phyloP scores from a whole-genome alignment of 2,329 filamentous ascomycete species.

The Diaporthe nobilis region DNA sequence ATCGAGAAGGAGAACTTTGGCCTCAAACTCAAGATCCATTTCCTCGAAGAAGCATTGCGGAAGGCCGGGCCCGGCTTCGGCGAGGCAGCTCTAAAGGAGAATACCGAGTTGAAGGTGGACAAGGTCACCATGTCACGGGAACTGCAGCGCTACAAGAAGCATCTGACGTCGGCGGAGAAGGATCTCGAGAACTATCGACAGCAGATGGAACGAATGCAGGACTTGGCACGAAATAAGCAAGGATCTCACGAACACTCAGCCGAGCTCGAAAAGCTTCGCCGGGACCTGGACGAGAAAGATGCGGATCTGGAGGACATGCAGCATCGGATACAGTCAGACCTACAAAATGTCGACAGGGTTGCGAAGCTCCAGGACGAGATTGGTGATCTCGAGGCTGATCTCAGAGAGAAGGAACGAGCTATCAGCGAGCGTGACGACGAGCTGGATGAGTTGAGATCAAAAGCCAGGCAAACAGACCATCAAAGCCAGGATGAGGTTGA shows the following conservation, averaged over 20 bases:
- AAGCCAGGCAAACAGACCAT: conserved; percentile 62
- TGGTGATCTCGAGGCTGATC: conserved; percentile 80
- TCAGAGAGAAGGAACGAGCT: conserved; percentile 81
- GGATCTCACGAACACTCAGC: conserved; percentile 77
- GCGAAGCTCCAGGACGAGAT: conserved; percentile 81
- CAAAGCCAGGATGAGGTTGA: conserved; percentile 57
- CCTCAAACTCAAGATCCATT: conserved; percentile 96
- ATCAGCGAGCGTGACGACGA: conserved; percentile 84
- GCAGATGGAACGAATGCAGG: conserved; percentile 86
- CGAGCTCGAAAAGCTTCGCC: conserved; percentile 71
- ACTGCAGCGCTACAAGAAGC: conserved; percentile 87
- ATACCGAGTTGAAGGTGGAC: conserved; percentile 95
- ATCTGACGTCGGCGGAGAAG: conserved; percentile 83
- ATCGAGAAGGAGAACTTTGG: conserved; percentile 99
- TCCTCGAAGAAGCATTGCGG: conserved; percentile 89
- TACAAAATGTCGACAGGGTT: conserved; percentile 70
- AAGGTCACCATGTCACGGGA: conserved; percentile 92
- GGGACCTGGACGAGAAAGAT: conserved; percentile 70
- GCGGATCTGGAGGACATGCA: conserved; percentile 73
- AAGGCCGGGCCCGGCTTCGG: conserved; percentile 93
- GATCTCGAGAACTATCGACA: conserved; percentile 87
- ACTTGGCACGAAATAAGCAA: conserved; percentile 83
- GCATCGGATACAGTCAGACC: conserved; percentile 69
- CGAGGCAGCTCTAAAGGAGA: conserved; percentile 90
- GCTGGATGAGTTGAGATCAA: conserved; percentile 75